phyloP scores from a whole-genome alignment of 2,329 filamentous ascomycete species.

The Ophidiomyces ophidiicola region DNA sequence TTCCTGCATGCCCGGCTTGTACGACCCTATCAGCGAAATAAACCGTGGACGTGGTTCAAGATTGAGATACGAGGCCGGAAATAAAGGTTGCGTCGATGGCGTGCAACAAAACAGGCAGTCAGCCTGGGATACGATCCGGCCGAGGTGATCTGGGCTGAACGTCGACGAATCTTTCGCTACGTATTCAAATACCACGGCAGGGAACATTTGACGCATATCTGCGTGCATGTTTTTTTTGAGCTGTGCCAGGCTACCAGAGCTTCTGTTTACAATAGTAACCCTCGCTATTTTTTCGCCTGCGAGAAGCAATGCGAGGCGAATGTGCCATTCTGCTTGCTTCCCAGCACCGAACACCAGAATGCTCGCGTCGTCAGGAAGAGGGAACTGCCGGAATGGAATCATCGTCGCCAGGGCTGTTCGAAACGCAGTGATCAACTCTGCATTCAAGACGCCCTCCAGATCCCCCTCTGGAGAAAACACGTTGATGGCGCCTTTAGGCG shows the following conservation, averaged over 20 bases:
- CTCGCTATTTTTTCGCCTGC: constrained; percentile 38
- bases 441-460: constrained; percentile 57
- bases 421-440: constrained; percentile 64
- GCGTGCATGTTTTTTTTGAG: constrained; percentile 22
- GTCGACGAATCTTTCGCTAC: constrained; percentile 4
- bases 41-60: constrained; percentile 28
- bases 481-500: constrained; percentile 55
- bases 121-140: constrained; percentile 22
- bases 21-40: constrained; percentile 43
- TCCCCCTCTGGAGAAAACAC: constrained; percentile 52
- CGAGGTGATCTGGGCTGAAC: constrained; percentile 19
- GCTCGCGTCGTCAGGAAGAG: constrained; percentile 20
- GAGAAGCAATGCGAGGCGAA: constrained; percentile 40
- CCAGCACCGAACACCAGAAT: constrained; percentile 40
- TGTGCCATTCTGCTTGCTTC: constrained; percentile 41
- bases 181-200: constrained; percentile 19
- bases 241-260: constrained; percentile 46
- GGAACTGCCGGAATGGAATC: constrained; percentile 46
- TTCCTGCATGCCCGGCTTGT: constrained; percentile 43
- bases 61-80: constrained; percentile 27
- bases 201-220: constrained; percentile 28
- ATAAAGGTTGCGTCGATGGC: constrained; percentile 35
- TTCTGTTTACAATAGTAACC: constrained; percentile 67
- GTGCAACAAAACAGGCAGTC: constrained; percentile 42
- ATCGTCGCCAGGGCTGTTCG: constrained; percentile 63